Base-by-base conservation (phyloP, 495 filamentous ascomycete genomes). In the Aspergillus olivimuriae region DNA sequence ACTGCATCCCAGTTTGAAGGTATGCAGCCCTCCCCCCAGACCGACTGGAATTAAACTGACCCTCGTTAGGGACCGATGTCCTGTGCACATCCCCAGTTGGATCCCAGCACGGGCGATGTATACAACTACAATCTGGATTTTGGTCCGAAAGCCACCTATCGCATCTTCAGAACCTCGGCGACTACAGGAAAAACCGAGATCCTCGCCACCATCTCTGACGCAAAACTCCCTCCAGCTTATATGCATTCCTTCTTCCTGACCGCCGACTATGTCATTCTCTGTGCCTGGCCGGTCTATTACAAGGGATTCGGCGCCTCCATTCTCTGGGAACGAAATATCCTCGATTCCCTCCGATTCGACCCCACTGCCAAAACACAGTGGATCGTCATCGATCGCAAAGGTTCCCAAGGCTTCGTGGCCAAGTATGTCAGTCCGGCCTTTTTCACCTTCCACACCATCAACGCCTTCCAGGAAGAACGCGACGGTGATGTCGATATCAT, bases 61-160 rank as follows among this genome's bases (percentile, higher is more conserved):
- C n/a, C n/a, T n/a, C 17, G 7, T 24, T n/a, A 46, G 37, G 47
- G 48, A 1, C 48, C 48, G 10, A 30, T 51, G 7, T 46, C 48
- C 7, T 46, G 43, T 17, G 48, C 48, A 6, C 48, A 51, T 28
- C 42, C 43, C 12, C 19, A 38, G 31, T 34, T 38, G 19, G 48
- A 51, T 32, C 22, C 43, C 26, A 36, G 17, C 2, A 43, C 48
- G 14, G 48, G 48, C 1, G 48, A 51, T 26, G 2, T 39, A 8
- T 51, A 39, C 20, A 51, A 51, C 43, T 51, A 39, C 42, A 51
- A 51, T 26, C 48, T 51, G 1, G 43, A 43, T 34, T 18, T 51
- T 5, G 48, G 48, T 8, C 17, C 9, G 7, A 17, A 30, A 1
- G 48, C 33, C 8, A 51, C 48, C 4, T 51, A 51, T 26, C 43